Conservation (phyloP, 78 protist genomes). For the Chrysochromulina tobinii region DNA sequence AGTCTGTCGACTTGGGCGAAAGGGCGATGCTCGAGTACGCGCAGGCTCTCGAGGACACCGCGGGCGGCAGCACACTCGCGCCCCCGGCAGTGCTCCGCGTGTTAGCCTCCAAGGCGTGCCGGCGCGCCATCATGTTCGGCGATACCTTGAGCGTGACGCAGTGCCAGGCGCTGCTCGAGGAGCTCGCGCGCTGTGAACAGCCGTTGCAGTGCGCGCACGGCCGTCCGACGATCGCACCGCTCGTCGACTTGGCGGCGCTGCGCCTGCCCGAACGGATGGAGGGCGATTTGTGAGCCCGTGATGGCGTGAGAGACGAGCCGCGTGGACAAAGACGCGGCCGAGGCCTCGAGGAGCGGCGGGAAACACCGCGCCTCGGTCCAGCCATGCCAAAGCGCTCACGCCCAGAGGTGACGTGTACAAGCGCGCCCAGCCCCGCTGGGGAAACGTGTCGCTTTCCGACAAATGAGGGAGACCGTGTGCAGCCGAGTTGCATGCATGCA, state of each 20-base stretch:
- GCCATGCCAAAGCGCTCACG: no score
- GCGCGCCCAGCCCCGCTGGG: no score
- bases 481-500: no score
- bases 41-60: neutral
- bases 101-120: conserved; percentile 48
- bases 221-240: conserved; percentile 46
- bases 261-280: no score
- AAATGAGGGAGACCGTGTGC: no score
- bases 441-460: no score
- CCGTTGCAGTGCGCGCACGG: conserved; percentile 66
- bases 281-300: no score
- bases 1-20: neutral
- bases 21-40: neutral
- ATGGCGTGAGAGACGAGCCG: no score
- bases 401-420: no score
- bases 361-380: no score
- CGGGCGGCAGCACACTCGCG: neutral
- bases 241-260: neutral
- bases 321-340: no score
- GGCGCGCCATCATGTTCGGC: conserved; percentile 58
- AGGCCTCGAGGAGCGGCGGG: no score
- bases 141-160: neutral
- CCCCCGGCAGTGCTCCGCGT: neutral
- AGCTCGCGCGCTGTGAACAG: neutral
- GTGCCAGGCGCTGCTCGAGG: neutral